Evolutionary conservation across 768 basidiomycete species (phyloP), one percentile per base, ranked within the genome.

Genomic region (Ephemerocybe angulata): DNA sequence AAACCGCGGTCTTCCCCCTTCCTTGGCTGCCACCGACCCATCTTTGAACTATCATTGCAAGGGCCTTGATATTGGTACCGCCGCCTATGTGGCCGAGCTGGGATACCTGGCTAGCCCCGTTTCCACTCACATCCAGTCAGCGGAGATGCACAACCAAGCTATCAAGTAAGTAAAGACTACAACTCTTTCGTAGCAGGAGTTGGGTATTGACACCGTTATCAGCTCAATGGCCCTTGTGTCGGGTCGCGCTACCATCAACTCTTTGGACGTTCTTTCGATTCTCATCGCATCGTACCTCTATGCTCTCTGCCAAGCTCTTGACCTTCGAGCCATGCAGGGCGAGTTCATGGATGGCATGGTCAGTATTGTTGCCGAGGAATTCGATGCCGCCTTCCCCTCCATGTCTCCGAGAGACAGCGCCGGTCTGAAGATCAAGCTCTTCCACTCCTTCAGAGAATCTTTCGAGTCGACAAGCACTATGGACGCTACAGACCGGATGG

Each of bases 131-230:
- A 83, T 91, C 47, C 90, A 93, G 63, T 87, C 86, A 1, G 91
- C 91, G 1, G 91, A 94, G 71, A 90, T 93, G 88, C 89, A 92
- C 65, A 94, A 94, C 61, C 92, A 94, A 68, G 88, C 92, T 41
- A 82, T 94, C 69, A 94, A 94, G 88, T 90, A 59, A 57, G 87
- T 74, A 5, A 50, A 31, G 27, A 33, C 12, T 24, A 13, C 46
- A 50, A 46, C 13, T 50, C 50, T 29, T n/a, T 49, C 19, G 41
- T 29, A 7, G 24, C 42, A 59, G 10, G 56, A 65, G 19, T 64
- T 58, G 41, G 50, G 59, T 40, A 38, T 58, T n/a, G n/a, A n/a
- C n/a, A n/a, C 31, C 48, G 21, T 58, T 50, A 52, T 28, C 60
- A 90, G 88, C 68, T 93, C 90, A 4, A 76, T 94, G 52, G 92